Base-by-base conservation (phyloP, 441 rosid genomes). In the Pelargonium myrrhifolium region DNA sequence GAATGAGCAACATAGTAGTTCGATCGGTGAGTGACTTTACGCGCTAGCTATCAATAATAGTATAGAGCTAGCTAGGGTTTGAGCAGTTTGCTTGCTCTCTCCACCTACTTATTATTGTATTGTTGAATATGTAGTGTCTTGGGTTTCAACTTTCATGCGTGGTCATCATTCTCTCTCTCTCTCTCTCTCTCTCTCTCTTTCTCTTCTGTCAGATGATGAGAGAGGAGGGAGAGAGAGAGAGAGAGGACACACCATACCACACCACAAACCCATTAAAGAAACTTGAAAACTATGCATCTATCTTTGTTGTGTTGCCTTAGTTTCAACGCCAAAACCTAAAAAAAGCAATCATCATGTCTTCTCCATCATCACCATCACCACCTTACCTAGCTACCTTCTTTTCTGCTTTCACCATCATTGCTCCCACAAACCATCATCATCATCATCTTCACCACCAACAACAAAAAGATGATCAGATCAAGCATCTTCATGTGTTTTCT, bases 381-480 rank as follows among this genome's bases (percentile, higher is more conserved):
- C 51, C 51, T 9, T 63, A 11, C 69, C 68, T 55, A 39, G 77
- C 47, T 8, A 3, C 2, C 14, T 43, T 43, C 49, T 10, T 10
- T 10, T 4, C 49, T 8, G 11, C 66, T 60, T 4, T 62, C 68
- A 56, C 70, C 75, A 77, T 77, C 78, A 71, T 74, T 63, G 65
- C 51, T 65, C 35, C 77, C 65, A 73, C 70, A 62, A 70, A 75
- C 11, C 24, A 24, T 24, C 75, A 71, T 76, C 66, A 72, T 66
- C 49, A 51, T 22, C 11, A 43, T 43, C 14, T 8, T 43, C 65
- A 40, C 18, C 58, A 22, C 1, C 68, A 56, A n/a, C n/a, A 6
- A 5, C 1, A 37, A 53, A 21, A 18, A 63, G 43, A 17, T 17
- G 26, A 28, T 66, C 26, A 35, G 65, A 31, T 12, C 9, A 17